Evolutionary conservation across 345 rosid genomes (phyloP).

Genomic region (Excoecaria agallocha): DNA sequence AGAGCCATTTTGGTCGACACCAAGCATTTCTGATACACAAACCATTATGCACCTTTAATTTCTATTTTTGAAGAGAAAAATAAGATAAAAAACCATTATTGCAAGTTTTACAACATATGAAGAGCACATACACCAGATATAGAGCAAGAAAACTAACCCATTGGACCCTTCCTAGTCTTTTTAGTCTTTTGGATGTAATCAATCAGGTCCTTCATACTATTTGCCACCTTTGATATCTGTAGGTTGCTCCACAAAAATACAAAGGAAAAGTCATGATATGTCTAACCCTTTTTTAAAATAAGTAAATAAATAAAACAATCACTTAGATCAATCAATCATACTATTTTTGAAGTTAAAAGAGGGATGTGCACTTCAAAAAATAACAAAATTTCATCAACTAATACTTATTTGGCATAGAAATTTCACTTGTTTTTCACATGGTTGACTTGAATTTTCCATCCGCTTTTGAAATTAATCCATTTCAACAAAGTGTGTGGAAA

Average conservation of each 20-base stretch:
- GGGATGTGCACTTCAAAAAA: background rate
- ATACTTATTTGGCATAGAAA: background rate
- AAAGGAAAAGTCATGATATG: background rate
- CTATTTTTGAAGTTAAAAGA: background rate
- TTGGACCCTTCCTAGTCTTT: constrained; percentile 87
- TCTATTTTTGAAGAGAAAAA: too few species aligned
- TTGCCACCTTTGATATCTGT: constrained; percentile 94
- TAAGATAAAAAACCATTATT: too few species aligned
- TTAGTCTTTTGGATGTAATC: constrained; percentile 92
- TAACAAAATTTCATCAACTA: background rate
- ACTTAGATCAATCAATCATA: background rate
- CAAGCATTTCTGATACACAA: too few species aligned
- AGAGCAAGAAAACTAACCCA: constrained; percentile 55
- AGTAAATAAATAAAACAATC: background rate
- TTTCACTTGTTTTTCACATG: background rate
- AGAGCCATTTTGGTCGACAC: too few species aligned
- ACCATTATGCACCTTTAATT: too few species aligned
- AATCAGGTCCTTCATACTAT: constrained; percentile 98
- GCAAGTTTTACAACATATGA: too few species aligned
- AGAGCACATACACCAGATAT: too few species aligned
- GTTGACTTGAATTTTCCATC: background rate
- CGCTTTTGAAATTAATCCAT: background rate
- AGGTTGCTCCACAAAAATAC: background rate
- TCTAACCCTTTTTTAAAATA: background rate
- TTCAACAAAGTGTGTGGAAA: background rate